Evolutionary conservation across 495 filamentous ascomycete species (phyloP).

Genomic region (Ramalina intermedia): DNA sequence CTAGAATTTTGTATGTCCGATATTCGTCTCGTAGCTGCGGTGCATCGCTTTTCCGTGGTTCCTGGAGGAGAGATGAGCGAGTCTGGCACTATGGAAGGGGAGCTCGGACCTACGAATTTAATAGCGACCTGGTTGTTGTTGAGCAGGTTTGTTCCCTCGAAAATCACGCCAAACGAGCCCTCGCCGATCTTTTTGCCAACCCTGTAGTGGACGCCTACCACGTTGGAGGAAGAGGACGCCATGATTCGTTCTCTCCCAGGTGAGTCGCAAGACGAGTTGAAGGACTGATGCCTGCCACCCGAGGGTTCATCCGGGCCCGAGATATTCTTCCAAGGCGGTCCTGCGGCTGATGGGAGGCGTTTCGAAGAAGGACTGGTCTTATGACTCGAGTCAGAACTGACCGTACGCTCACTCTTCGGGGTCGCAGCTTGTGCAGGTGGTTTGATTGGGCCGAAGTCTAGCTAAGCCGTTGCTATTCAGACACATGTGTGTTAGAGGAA

Average conservation of each 20-base stretch:
- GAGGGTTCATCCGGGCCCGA: too few relatives aligned
- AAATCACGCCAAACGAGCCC: constrained; percentile 97
- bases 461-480: too few relatives aligned
- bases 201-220: constrained; percentile 96
- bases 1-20: constrained; percentile 96
- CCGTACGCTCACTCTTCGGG: too few relatives aligned
- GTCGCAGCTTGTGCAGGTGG: too few relatives aligned
- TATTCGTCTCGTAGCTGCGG: constrained; percentile 98
- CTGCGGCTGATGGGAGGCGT: too few relatives aligned
- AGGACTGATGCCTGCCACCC: too few relatives aligned
- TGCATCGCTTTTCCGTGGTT: constrained; percentile 97
- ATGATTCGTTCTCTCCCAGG: constrained; percentile 30
- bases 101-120: constrained; percentile 71
- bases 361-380: too few relatives aligned
- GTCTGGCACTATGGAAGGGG: constrained; percentile 1
- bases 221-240: constrained; percentile 93
- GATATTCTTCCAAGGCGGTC: too few relatives aligned
- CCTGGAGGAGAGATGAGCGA: constrained; percentile 34
- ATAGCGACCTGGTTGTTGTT: constrained; percentile 99
- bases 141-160: constrained; percentile 94
- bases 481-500: too few relatives aligned
- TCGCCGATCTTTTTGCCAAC: constrained; percentile 99
- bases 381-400: too few relatives aligned
- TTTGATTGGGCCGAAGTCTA: too few relatives aligned
- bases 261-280: neutral